These are phyloP conservation scores for Candida maesae DNA, from an alignment of 805 yeast genomes.

Conservation along the genomic window DNA sequence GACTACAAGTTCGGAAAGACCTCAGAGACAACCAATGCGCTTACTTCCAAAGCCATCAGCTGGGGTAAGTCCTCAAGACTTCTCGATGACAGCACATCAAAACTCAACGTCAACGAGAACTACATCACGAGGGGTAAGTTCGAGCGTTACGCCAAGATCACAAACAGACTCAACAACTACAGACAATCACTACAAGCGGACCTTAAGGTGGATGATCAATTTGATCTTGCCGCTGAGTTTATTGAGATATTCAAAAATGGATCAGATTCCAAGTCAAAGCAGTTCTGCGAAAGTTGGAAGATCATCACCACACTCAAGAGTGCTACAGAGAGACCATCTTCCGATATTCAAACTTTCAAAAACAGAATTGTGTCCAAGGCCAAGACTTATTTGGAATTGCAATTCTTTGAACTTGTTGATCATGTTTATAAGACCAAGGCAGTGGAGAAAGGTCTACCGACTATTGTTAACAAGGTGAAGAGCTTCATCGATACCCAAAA, in stretches of 20 bases:
- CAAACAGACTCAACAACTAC: constrained; percentile 66
- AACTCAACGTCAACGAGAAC: constrained; percentile 41
- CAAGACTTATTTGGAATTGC: constrained; percentile 61
- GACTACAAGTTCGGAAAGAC: constrained; percentile 10
- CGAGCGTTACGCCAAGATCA: constrained; percentile 69
- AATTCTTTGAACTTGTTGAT: constrained; percentile 73
- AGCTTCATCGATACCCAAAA: constrained; percentile 51
- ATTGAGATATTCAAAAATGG: constrained; percentile 55
- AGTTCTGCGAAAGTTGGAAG: constrained; percentile 70
- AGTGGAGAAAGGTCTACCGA: constrained; percentile 62
- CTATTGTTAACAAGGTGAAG: constrained; percentile 66
- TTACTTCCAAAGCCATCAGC: constrained; percentile 5
- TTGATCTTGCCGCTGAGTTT: constrained; percentile 57
- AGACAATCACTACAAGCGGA: constrained; percentile 42
- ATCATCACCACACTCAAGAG: constrained; percentile 44
- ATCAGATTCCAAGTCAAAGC: constrained; percentile 62
- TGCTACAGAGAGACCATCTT: constrained; percentile 18
- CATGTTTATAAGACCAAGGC: constrained; percentile 54
- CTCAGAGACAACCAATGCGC: constrained; percentile 1
- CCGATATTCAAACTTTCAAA: constrained; percentile 23
- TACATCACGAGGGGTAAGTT: constrained; percentile 48
- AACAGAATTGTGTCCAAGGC: constrained; percentile 49
- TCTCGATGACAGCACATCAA: constrained; percentile 31
- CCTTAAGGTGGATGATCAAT: constrained; percentile 29
- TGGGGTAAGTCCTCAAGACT: constrained; percentile 33